A percentile compares a stretch with the other conserved stretches of the same genome.
phyloP scores from a whole-genome alignment of 805 yeast genomes.

The Brettanomyces custersianus region DNA sequence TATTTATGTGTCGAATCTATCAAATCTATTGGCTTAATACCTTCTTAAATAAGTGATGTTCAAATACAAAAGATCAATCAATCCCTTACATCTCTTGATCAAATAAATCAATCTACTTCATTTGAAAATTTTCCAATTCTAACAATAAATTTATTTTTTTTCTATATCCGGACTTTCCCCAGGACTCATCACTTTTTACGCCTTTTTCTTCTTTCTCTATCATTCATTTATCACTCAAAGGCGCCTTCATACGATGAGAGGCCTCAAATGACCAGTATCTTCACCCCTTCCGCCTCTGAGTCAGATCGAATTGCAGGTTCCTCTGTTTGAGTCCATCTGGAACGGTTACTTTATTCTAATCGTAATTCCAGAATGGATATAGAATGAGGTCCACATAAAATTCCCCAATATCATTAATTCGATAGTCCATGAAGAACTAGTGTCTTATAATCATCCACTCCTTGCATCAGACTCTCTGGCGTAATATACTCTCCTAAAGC shows the following conservation, averaged over 20 bases:
- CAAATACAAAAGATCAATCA: too few relatives aligned
- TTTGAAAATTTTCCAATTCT: too few relatives aligned
- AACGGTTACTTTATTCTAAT: not conserved
- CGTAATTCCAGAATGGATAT: constrained; percentile 9
- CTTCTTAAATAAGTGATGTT: too few relatives aligned
- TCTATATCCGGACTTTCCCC: too few relatives aligned
- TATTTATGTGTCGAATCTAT: not conserved
- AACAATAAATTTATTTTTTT: too few relatives aligned
- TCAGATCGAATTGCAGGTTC: not conserved
- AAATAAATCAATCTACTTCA: too few relatives aligned
- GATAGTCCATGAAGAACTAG: constrained; percentile 23
- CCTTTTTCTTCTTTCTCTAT: not conserved
- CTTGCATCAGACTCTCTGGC: constrained; percentile 34
- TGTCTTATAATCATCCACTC: constrained; percentile 45
- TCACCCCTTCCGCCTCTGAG: too few relatives aligned
- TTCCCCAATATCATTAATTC: not conserved
- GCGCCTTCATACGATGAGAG: too few relatives aligned
- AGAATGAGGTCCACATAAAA: constrained; percentile 9
- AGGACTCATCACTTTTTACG: not conserved
- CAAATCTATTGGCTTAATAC: not conserved
- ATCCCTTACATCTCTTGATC: too few relatives aligned
- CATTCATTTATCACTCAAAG: not conserved
- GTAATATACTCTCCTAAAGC: constrained; percentile 46
- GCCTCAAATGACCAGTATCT: too few relatives aligned
- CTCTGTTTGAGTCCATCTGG: constrained; percentile 1